Evolutionary conservation across 371 early-diverging fungal genomes (phyloP).

Genomic region (Lichtheimia corymbifera): DNA sequence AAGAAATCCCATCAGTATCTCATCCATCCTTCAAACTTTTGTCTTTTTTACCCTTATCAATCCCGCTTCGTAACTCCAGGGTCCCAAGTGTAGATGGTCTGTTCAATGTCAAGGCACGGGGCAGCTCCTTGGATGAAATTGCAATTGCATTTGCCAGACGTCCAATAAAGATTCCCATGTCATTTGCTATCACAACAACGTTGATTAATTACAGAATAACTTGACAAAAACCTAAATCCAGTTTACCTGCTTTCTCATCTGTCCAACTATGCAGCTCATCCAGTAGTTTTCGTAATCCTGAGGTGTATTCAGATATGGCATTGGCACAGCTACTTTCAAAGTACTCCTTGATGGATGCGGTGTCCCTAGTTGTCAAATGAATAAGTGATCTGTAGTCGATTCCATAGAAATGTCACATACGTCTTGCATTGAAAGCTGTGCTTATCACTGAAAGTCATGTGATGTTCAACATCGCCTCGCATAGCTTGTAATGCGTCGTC

Average conservation of each 20-base stretch:
- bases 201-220: background rate
- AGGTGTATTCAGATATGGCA: constrained; percentile 17
- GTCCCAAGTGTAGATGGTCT: constrained; percentile 5
- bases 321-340: constrained; percentile 30
- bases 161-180: constrained; percentile 33
- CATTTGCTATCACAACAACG: constrained; percentile 15
- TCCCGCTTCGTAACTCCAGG: constrained; percentile 32
- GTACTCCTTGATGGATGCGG: constrained; percentile 21
- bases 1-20: background rate
- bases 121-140: constrained; percentile 33
- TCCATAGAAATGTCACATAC: constrained; percentile 13
- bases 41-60: constrained; percentile 30
- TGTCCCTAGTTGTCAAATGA: constrained; percentile 21
- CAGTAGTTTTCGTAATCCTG: constrained; percentile 14
- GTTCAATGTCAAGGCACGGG: constrained; percentile 21
- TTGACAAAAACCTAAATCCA: background rate
- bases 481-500: constrained; percentile 20
- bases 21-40: background rate
- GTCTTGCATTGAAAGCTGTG: constrained; percentile 22
- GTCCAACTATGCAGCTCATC: constrained; percentile 18
- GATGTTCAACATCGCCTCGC: constrained; percentile 24
- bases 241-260: constrained; percentile 17
- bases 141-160: constrained; percentile 37
- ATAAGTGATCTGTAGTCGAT: background rate
- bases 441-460: constrained; percentile 15